phyloP scores from a whole-genome alignment of 148 eudicot species.

The Polygonum maritimum region DNA sequence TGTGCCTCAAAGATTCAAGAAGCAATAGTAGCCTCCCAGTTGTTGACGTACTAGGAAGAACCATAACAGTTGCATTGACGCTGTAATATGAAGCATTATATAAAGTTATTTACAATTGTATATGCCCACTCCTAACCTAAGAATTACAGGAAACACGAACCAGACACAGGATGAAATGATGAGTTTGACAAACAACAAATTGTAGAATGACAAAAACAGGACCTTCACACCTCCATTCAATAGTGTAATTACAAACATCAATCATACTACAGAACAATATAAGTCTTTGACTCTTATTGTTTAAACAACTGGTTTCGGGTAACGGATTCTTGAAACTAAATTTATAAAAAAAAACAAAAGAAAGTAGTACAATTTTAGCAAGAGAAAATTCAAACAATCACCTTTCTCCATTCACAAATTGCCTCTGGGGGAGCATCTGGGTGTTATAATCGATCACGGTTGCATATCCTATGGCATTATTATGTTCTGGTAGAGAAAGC shows the following conservation, averaged over 20 bases:
- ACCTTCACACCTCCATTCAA: background rate
- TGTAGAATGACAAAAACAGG: background rate
- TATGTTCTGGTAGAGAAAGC: slow-evolving; percentile 65
- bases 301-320: background rate
- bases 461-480: slow-evolving; percentile 61
- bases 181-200: background rate
- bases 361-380: background rate
- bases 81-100: slow-evolving; percentile 24
- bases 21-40: slow-evolving; percentile 68
- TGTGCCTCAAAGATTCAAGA: slow-evolving; percentile 56
- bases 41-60: slow-evolving; percentile 66
- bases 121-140: background rate
- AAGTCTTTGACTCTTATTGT: background rate
- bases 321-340: background rate
- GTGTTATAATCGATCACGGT: slow-evolving; percentile 73
- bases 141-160: background rate
- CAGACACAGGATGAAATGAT: background rate
- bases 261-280: background rate
- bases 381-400: slow-evolving; percentile 10
- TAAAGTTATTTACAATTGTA: background rate
- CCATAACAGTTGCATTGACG: slow-evolving; percentile 61
- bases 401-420: slow-evolving; percentile 60
- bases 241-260: background rate
- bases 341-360: no score
- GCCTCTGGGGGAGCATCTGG: slow-evolving; percentile 52